Conservation (phyloP, 2,329 filamentous ascomycete genomes). For the Pseudocercospora eumusae region DNA sequence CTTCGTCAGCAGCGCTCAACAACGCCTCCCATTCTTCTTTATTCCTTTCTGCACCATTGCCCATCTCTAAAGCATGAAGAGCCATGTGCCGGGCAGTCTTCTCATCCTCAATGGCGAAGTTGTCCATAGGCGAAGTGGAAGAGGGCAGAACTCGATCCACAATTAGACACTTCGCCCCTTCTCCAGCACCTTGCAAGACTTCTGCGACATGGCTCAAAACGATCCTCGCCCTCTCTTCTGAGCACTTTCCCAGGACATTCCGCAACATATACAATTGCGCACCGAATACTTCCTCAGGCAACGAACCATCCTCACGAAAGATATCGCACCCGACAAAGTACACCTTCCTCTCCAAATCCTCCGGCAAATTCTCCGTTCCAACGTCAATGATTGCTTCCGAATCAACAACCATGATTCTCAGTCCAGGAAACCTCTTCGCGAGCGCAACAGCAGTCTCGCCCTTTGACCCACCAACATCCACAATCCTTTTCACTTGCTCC, state of each 20-base stretch:
- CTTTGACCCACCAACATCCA: not conserved
- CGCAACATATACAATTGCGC: not conserved
- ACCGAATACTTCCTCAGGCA: not conserved
- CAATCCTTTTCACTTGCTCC: not conserved
- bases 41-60: not conserved
- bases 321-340: not conserved
- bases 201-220: not conserved
- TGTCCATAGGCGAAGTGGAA: not conserved
- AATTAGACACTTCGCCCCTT: not conserved
- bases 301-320: not conserved
- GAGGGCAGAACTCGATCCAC: slow-evolving; percentile 1
- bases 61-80: not conserved
- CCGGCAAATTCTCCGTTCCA: not conserved
- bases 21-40: not conserved
- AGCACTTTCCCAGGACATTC: not conserved
- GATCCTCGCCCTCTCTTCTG: not conserved
- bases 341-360: not conserved
- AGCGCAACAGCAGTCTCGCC: not conserved
- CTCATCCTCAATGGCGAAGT: not conserved
- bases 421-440: not conserved
- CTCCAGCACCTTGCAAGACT: not conserved
- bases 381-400: not conserved
- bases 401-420: not conserved
- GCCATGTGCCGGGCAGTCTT: not conserved
- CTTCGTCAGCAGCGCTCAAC: not conserved